Evolutionary conservation across 2,329 filamentous ascomycete genomes (phyloP).

Genomic region (Coniochaeta prunicola): DNA sequence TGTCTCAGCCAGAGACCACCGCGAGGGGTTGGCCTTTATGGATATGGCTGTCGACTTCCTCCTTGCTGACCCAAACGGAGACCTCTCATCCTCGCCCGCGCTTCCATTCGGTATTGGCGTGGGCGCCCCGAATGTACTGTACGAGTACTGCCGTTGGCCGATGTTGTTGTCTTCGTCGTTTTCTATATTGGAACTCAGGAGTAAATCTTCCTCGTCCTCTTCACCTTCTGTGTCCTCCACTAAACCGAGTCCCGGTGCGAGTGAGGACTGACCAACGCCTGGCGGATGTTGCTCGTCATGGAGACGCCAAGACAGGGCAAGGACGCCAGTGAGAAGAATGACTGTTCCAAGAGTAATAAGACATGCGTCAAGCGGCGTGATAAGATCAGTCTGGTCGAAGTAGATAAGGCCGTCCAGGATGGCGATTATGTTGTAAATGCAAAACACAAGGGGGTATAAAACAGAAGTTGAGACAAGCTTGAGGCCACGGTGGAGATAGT

Average conservation of each 20-base stretch:
- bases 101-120: slow-evolving; percentile 18
- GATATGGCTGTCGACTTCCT: slow-evolving; percentile 26
- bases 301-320: slow-evolving; percentile 89
- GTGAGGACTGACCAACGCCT: slow-evolving; percentile 55
- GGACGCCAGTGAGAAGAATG: slow-evolving; percentile 78
- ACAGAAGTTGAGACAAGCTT: slow-evolving; percentile 94
- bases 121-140: slow-evolving; percentile 39
- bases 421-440: slow-evolving; percentile 97
- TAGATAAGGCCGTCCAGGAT: slow-evolving; percentile 97
- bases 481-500: slow-evolving; percentile 88
- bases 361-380: slow-evolving; percentile 67
- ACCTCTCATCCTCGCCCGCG: background rate
- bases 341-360: slow-evolving; percentile 81
- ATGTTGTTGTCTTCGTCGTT: slow-evolving; percentile 27
- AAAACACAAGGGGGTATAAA: slow-evolving; percentile 94
- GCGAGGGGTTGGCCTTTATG: slow-evolving; percentile 27
- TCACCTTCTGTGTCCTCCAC: slow-evolving; percentile 62
- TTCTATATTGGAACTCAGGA: slow-evolving; percentile 38
- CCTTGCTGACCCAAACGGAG: slow-evolving; percentile 21
- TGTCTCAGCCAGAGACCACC: slow-evolving; percentile 51
- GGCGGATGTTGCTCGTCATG: slow-evolving; percentile 66
- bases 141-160: slow-evolving; percentile 21
- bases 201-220: slow-evolving; percentile 53
- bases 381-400: slow-evolving; percentile 78
- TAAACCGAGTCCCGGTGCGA: slow-evolving; percentile 77